phyloP scores from a whole-genome alignment of 225 moss, liverwort and hornwort genomes.

The Polytrichum formosum region DNA sequence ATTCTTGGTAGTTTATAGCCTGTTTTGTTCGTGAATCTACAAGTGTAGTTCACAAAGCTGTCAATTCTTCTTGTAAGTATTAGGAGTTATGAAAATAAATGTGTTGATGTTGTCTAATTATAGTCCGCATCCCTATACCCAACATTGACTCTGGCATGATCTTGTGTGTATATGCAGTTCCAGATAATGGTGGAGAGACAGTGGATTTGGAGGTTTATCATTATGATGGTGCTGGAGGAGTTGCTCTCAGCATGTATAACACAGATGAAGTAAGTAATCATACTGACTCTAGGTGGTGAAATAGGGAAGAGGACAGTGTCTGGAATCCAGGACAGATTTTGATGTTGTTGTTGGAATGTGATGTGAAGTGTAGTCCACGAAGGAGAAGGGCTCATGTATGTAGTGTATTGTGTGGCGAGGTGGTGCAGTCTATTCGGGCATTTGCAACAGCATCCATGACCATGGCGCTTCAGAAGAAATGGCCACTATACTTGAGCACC shows the following conservation, averaged over 20 bases:
- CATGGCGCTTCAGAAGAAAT: constrained; percentile 71
- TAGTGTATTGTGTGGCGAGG: no score
- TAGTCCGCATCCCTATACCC: neutral
- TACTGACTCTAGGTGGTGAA: no score
- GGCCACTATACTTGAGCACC: constrained; percentile 89
- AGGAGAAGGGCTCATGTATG: no score
- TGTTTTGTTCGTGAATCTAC: no score
- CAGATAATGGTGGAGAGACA: constrained; percentile 55
- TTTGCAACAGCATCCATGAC: constrained; percentile 77
- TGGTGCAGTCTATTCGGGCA: constrained; percentile 59
- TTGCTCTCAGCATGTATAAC: constrained; percentile 86
- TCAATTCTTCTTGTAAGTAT: neutral
- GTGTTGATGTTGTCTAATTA: neutral
- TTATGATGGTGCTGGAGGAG: constrained; percentile 75
- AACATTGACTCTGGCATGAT: neutral
- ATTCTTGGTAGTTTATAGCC: neutral
- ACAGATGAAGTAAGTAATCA: constrained; percentile 69
- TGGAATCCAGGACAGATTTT: neutral
- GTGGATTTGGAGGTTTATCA: constrained; percentile 72
- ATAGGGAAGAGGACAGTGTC: neutral
- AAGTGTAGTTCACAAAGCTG: no score
- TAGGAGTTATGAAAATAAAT: neutral
- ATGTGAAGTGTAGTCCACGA: no score
- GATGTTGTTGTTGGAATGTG: neutral
- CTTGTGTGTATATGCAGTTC: constrained; percentile 35